These are phyloP conservation scores for Strigomonas oncopelti DNA, from an alignment of 208 protist species.

Conservation along the genomic window DNA sequence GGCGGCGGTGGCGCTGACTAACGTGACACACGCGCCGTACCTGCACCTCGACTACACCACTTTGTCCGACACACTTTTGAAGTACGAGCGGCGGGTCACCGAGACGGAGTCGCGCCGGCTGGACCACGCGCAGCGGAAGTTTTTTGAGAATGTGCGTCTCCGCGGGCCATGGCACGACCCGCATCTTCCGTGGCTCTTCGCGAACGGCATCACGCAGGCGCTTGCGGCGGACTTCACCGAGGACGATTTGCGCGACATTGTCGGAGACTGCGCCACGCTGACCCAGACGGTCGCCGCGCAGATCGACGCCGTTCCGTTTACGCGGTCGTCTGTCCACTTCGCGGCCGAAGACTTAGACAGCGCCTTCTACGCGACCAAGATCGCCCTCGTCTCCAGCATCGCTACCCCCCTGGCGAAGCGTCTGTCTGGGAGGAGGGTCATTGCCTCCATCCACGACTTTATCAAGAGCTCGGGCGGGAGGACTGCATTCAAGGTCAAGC, in stretches of 20 bases:
- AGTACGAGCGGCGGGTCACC: background rate
- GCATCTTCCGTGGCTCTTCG: conserved; percentile 15
- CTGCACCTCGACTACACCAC: background rate
- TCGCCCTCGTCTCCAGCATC: conserved; percentile 30
- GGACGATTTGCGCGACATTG: conserved; percentile 31
- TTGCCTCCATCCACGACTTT: background rate
- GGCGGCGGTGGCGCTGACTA: background rate
- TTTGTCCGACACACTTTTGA: background rate
- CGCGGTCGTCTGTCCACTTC: conserved; percentile 13
- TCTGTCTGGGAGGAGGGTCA: background rate
- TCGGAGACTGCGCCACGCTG: conserved; percentile 15
- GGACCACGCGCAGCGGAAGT: background rate
- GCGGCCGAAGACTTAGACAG: conserved; percentile 28
- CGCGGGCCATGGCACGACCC: background rate
- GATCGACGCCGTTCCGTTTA: conserved; percentile 28
- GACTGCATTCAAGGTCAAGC: background rate
- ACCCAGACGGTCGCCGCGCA: conserved; percentile 23
- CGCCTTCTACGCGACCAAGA: conserved; percentile 38
- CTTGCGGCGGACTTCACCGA: conserved; percentile 34
- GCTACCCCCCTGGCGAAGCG: conserved; percentile 9
- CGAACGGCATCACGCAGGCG: conserved; percentile 47
- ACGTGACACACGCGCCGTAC: background rate
- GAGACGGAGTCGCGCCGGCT: background rate
- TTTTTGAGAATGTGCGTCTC: background rate
- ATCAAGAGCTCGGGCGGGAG: conserved; percentile 3